Base-by-base conservation (phyloP, 2,329 filamentous ascomycete genomes). In the Neofusicoccum ribis region DNA sequence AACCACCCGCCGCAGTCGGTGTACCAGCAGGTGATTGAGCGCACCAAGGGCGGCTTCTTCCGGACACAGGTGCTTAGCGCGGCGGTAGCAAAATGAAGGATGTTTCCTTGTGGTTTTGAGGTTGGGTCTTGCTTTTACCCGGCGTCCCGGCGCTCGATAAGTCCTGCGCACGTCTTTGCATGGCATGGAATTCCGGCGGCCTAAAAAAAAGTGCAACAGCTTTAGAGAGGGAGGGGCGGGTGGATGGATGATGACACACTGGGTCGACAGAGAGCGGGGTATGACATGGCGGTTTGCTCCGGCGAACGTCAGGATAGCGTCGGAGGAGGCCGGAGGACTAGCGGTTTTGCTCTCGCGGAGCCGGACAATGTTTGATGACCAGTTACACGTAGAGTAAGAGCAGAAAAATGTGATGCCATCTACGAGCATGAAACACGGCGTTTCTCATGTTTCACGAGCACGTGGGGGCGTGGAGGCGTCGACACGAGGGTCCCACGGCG, bases 31-130 rank as follows among this genome's bases (percentile, higher is more conserved):
- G 95, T 99, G 74, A 99, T 99, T 76, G 95, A 99, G 87, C 89
- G 93, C 82, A 99, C 95, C 66, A 98, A 98, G 88, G 95, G 95
- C 69, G 93, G 92, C 65, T 98, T 98, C 87, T 99, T 99, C 88
- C 85, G 95, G 77, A 99, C 95, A 69, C 95, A 98, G 79, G 95
- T 99, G 60, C 85, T 99, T 72, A 96, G 84, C 65, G 80, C 81
- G 41, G 82, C 82, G 15, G 82, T 84, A 34, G 82, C 81, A 63
- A 82, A 79, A 72, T 83, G 74, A 78, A 23, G 41, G 41, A 58
- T 36, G 37, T 46, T 46, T 52, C 39, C 11, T 43, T 52, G 37
- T 46, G 39, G 31, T 41, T 54, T 54, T 44, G 37, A 56, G 39
- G 37, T 14, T 54, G 61, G 60, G 61, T 52, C 50, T 52, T 63